These are phyloP conservation scores for Triadica sebifera DNA, from an alignment of 345 rosid genomes.

Conservation along the genomic window DNA sequence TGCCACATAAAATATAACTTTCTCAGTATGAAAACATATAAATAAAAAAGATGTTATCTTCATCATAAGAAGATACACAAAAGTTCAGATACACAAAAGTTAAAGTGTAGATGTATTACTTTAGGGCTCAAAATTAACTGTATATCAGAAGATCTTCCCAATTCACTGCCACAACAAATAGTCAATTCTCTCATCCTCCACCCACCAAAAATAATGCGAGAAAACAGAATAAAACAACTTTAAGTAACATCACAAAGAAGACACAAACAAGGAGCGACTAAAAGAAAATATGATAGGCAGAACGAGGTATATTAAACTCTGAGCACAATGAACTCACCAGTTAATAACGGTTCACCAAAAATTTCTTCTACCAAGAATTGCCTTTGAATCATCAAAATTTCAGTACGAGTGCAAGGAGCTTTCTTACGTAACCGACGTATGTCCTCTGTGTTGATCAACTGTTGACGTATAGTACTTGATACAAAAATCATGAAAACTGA, in stretches of 20 bases:
- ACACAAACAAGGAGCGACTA: neutral
- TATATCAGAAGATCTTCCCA: neutral
- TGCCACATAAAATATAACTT: neutral
- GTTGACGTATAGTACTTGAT: slow-evolving; percentile 80
- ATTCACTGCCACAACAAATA: neutral
- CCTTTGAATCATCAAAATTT: slow-evolving; percentile 80
- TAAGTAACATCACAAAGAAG: neutral
- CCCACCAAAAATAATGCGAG: neutral
- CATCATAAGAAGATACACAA: neutral
- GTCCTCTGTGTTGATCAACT: slow-evolving; percentile 79
- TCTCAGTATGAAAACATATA: neutral
- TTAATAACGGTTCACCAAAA: slow-evolving; percentile 56
- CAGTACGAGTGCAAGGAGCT: slow-evolving; percentile 94
- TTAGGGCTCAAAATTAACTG: neutral
- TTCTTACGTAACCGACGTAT: slow-evolving; percentile 93
- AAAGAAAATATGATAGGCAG: neutral
- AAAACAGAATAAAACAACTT: neutral
- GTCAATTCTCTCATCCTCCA: neutral
- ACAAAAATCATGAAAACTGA: slow-evolving; percentile 26
- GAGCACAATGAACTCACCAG: slow-evolving; percentile 58
- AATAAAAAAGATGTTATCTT: neutral
- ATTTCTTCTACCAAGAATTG: slow-evolving; percentile 74
- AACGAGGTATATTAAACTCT: neutral
- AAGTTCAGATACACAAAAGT: neutral
- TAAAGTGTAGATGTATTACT: neutral